Percentiles rank a stretch among this genome's conserved stretches.
Evolutionary conservation across 495 filamentous ascomycete species (phyloP).

Genomic region (Chaetomium cochliodes): DNA sequence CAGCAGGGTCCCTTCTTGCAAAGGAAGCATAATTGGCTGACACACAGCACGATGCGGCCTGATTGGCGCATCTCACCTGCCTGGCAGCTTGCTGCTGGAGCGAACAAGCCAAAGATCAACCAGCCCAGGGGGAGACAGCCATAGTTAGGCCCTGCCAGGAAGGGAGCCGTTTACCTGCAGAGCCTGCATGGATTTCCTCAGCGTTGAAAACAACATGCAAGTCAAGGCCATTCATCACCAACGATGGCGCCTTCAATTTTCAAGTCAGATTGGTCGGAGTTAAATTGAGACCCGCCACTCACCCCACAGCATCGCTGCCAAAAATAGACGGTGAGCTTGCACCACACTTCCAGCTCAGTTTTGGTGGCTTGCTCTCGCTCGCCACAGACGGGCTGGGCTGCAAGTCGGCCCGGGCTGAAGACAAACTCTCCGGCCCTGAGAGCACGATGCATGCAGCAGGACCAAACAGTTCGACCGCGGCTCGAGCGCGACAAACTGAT

Average conservation of each 20-base stretch:
- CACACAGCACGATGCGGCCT: background rate
- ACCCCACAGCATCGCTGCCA: background rate
- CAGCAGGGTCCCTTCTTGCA: background rate
- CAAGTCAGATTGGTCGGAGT: no score
- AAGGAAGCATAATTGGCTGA: background rate
- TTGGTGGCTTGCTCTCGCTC: background rate
- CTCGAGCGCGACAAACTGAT: background rate
- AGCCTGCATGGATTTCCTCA: background rate
- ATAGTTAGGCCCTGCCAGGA: no score
- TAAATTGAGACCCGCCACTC: background rate
- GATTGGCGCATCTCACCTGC: background rate
- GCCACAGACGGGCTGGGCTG: no score
- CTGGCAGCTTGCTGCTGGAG: no score
- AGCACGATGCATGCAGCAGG: no score
- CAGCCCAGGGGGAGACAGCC: background rate
- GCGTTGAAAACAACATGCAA: background rate
- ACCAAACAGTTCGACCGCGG: no score
- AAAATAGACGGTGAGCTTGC: background rate
- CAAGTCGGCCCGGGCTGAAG: no score
- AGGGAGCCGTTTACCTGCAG: no score
- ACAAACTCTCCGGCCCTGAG: no score
- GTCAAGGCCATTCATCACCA: background rate
- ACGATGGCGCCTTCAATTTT: no score
- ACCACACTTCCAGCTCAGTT: background rate
- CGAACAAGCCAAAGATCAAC: no score